phyloP scores from a whole-genome alignment of 2,329 filamentous ascomycete species.

The Hawksworthiomyces lignivorus region DNA sequence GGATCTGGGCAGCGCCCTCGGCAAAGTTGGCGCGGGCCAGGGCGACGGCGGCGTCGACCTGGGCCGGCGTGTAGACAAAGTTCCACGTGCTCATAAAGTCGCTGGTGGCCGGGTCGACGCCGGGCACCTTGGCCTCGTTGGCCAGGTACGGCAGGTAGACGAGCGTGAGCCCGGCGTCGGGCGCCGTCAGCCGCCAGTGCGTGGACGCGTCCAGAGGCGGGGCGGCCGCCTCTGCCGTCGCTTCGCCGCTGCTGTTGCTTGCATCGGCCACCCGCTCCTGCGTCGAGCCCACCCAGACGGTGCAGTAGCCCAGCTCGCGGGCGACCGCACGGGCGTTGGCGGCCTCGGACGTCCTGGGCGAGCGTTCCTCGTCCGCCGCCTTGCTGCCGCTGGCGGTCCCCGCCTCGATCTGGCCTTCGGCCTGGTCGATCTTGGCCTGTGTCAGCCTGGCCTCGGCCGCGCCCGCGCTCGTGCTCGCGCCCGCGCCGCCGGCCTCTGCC shows the following conservation, averaged over 20 bases:
- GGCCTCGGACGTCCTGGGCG: conserved; percentile 35
- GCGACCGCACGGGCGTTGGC: conserved; percentile 3
- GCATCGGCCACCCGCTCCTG: conserved; percentile 57
- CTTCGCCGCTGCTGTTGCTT: background rate
- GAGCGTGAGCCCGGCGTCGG: conserved; percentile 78
- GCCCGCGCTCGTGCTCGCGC: conserved; percentile 51
- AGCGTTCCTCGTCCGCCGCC: conserved; percentile 17
- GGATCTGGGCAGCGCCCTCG: conserved; percentile 72
- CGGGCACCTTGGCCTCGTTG: conserved; percentile 64
- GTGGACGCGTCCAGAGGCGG: conserved; percentile 51
- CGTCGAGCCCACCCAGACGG: conserved; percentile 85
- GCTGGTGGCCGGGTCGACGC: conserved; percentile 72
- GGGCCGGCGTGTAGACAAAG: conserved; percentile 86
- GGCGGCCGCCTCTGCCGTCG: conserved; percentile 14
- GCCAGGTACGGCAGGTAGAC: conserved; percentile 85
- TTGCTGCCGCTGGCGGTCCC: conserved; percentile 15
- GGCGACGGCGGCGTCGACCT: conserved; percentile 77
- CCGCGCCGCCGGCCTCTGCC: conserved; percentile 58
- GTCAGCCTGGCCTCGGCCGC: conserved; percentile 58
- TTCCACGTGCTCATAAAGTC: conserved; percentile 98
- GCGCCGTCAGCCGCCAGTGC: conserved; percentile 62
- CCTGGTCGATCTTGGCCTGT: conserved; percentile 47
- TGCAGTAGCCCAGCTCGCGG: conserved; percentile 74
- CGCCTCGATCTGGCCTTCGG: conserved; percentile 21
- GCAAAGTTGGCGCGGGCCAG: conserved; percentile 81